Percentiles rank a stretch among this genome's conserved stretches.
Evolutionary conservation across 202 grass and related monocot species (phyloP).

Genomic region (Cymbopogon flexuosus): DNA sequence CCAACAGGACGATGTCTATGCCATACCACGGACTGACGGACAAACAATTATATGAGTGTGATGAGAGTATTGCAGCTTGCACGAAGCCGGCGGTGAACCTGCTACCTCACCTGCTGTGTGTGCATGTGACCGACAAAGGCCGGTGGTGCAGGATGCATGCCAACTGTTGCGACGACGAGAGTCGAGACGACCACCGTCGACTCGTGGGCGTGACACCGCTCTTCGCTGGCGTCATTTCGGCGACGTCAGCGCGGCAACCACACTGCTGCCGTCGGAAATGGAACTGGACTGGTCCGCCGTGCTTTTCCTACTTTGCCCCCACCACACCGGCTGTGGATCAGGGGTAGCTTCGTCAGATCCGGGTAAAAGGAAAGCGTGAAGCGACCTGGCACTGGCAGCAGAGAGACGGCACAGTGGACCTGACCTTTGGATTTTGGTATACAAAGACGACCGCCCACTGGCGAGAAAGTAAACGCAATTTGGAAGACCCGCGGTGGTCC

Average conservation of each 20-base stretch:
- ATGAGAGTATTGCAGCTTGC: too few relatives aligned
- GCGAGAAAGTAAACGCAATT: not conserved
- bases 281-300: not conserved
- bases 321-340: not conserved
- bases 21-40: too few relatives aligned
- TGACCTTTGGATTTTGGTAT: not conserved
- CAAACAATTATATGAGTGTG: too few relatives aligned
- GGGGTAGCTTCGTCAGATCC: not conserved
- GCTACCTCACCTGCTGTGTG: not conserved
- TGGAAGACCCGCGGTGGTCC: not conserved
- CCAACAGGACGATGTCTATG: too few relatives aligned
- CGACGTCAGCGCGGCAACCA: not conserved
- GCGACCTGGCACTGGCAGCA: too few relatives aligned
- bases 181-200: not conserved
- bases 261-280: not conserved
- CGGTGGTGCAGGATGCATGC: not conserved
- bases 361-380: not conserved
- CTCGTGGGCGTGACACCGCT: not conserved
- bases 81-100: not conserved
- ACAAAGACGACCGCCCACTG: not conserved
- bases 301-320: constrained; percentile 1
- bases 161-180: not conserved
- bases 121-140: not conserved
- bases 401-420: not conserved
- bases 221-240: not conserved